Base-by-base conservation (phyloP, 2,329 filamentous ascomycete species). In the Harringtonia aguacate region DNA sequence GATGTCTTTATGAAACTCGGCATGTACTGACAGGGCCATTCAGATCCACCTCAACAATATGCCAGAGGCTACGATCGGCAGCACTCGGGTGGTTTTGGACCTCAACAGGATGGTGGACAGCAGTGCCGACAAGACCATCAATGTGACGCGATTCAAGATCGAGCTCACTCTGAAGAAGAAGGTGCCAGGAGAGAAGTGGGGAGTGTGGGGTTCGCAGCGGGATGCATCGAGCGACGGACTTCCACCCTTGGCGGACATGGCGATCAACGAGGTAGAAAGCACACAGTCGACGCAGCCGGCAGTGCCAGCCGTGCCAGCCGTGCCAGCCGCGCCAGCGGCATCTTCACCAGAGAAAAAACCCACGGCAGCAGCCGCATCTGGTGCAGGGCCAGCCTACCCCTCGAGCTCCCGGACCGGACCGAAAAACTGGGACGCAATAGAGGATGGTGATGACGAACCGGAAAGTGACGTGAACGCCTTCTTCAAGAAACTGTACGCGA, bases 361-460 rank as follows among this genome's bases (percentile, higher is more conserved):
- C 9, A 12, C 24, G 15, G 7, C 40, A 17, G 12, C 46, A 6
- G 18, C 34, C 8, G 8, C 41, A 6, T 2, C 45, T 4, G 24
- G 31, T 1, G 4, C 41, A 5, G 21, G 18, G 13, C 84, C 83
- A 0, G 64, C 71, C 0, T 95, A 97, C 58, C 90, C 92, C 1
- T 90, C 88, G 0, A 95, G 89, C 1, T 92, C 90, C 13, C 82
- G 80, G 49, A 72, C 66, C 1, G 90, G 89, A 0, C 78, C 85
- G 4, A 95, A 94, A 64, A 76, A 98, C 63, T 98, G 92, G 92
- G 92, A 98, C 59, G 85, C 80, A 49, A 58, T 95, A 2, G 79
- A 57, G 1, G 68, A 69, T 0, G 70, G 72, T 2, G 69, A 78
- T 1, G 79, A 78, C 10, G 71, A 74, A 0, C 71, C 76, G 1